Evolutionary conservation across 495 filamentous ascomycete species (phyloP).

Genomic region (Pyrenopolyporus hunteri): DNA sequence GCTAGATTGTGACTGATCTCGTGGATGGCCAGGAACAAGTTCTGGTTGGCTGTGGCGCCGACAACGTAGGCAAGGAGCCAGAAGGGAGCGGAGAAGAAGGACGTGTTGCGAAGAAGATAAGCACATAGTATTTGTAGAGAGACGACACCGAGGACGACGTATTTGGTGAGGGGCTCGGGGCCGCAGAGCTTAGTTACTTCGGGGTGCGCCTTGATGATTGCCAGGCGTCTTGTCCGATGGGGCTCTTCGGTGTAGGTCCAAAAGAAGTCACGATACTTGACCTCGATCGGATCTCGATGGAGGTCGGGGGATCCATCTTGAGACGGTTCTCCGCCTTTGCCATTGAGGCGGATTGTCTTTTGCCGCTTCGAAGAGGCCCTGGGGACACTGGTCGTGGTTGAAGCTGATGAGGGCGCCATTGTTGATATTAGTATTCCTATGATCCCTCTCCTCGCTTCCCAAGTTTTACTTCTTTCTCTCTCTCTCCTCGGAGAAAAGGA

Average conservation of each 20-base stretch:
- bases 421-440: background rate
- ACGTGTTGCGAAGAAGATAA: constrained; percentile 75
- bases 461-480: background rate
- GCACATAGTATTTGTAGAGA: constrained; percentile 80
- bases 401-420: constrained; percentile 41
- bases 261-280: constrained; percentile 62
- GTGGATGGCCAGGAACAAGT: constrained; percentile 97
- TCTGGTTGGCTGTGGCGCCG: constrained; percentile 97
- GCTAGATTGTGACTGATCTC: constrained; percentile 99
- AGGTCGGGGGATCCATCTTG: constrained; percentile 22
- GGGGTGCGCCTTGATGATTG: constrained; percentile 98
- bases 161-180: constrained; percentile 94
- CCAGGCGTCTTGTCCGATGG: constrained; percentile 84
- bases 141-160: constrained; percentile 84
- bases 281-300: constrained; percentile 46
- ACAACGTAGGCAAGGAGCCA: constrained; percentile 88
- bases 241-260: constrained; percentile 99
- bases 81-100: constrained; percentile 83
- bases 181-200: constrained; percentile 99
- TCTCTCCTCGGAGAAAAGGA: constrained; percentile 1
- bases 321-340: constrained; percentile 30
- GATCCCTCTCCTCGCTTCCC: background rate
- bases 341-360: constrained; percentile 38
- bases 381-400: constrained; percentile 40
- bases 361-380: constrained; percentile 23